These are phyloP conservation scores for Macrolepiota albuminosa DNA, from an alignment of 768 basidiomycete species.

Conservation along the genomic window DNA sequence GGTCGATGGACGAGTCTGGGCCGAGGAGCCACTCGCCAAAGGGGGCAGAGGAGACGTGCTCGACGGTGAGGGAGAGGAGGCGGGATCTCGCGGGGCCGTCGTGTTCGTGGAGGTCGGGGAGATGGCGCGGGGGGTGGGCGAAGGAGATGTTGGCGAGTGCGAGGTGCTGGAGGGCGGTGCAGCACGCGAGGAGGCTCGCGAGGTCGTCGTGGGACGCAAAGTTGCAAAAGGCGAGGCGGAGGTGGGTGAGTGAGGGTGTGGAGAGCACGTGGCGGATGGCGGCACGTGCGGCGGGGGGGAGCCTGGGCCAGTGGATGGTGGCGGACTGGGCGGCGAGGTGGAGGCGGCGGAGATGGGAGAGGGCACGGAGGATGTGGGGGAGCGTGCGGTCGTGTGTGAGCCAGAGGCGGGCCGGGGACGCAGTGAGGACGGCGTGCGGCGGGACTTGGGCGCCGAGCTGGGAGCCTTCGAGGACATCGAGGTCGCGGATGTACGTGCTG, in stretches of 20 bases:
- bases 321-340: constrained; percentile 32
- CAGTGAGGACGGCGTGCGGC: constrained; percentile 18
- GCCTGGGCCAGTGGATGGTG: constrained; percentile 30
- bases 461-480: constrained; percentile 36
- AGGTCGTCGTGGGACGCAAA: constrained; percentile 33
- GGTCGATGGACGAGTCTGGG: constrained; percentile 26
- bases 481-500: constrained; percentile 28
- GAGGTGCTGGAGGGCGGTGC: constrained; percentile 30
- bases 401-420: constrained; percentile 30
- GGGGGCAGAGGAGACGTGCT: constrained; percentile 31
- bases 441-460: constrained; percentile 22
- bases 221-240: constrained; percentile 36
- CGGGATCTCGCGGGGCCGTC: too few species aligned
- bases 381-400: constrained; percentile 34
- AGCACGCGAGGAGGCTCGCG: constrained; percentile 27
- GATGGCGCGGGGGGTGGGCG: neutral
- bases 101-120: too few species aligned
- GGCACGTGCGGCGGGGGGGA: constrained; percentile 28
- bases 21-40: constrained; percentile 35
- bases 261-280: constrained; percentile 32
- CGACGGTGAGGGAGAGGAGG: constrained; percentile 37
- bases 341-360: constrained; percentile 32
- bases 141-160: constrained; percentile 19
- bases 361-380: constrained; percentile 28
- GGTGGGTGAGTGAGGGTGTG: constrained; percentile 28